Percentiles rank a stretch among this genome's conserved stretches.
These are phyloP conservation scores for Phoma sp. DNA, from an alignment of 2,329 filamentous ascomycete species.

Conservation along the genomic window DNA sequence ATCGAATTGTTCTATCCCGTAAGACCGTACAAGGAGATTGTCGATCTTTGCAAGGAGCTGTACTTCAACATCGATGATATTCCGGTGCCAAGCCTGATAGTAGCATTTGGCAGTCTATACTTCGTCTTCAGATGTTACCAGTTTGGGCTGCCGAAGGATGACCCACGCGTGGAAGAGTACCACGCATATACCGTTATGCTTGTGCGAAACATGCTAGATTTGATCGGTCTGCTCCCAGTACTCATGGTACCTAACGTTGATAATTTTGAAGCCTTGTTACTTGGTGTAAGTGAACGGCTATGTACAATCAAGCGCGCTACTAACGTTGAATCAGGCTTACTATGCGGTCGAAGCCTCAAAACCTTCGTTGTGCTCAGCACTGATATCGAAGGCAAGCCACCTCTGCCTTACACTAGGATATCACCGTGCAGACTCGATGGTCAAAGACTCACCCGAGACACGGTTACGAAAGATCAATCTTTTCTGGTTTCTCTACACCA, in stretches of 20 bases:
- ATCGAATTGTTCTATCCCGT: slow-evolving; percentile 17
- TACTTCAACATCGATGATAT: slow-evolving; percentile 49
- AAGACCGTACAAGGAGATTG: slow-evolving; percentile 13
- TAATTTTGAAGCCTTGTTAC: slow-evolving; percentile 44
- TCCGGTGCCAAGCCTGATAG: slow-evolving; percentile 42
- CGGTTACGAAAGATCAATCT: slow-evolving; percentile 27
- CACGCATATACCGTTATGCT: slow-evolving; percentile 27
- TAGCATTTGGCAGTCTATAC: slow-evolving; percentile 48
- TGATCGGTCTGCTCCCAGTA: slow-evolving; percentile 40
- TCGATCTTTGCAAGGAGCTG: slow-evolving; percentile 25
- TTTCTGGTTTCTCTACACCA: slow-evolving; percentile 49
- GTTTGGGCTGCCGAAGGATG: slow-evolving; percentile 25
- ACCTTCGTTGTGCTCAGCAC: slow-evolving; percentile 43
- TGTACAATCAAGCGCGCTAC: not conserved
- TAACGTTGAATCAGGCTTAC: slow-evolving; percentile 22
- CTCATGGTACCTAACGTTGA: slow-evolving; percentile 45
- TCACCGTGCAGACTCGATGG: slow-evolving; percentile 31
- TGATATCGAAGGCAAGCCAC: slow-evolving; percentile 48
- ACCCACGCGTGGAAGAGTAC: slow-evolving; percentile 23
- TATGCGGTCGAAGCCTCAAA: slow-evolving; percentile 46
- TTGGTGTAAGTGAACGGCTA: slow-evolving; percentile 26
- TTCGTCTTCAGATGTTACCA: slow-evolving; percentile 48
- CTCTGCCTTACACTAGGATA: slow-evolving; percentile 47
- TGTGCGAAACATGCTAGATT: slow-evolving; percentile 38
- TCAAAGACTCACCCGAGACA: slow-evolving; percentile 7